A percentile compares a stretch with the other conserved stretches of the same genome.
Conservation (phyloP, 768 basidiomycete species). For the Leccinum incarnatum region DNA sequence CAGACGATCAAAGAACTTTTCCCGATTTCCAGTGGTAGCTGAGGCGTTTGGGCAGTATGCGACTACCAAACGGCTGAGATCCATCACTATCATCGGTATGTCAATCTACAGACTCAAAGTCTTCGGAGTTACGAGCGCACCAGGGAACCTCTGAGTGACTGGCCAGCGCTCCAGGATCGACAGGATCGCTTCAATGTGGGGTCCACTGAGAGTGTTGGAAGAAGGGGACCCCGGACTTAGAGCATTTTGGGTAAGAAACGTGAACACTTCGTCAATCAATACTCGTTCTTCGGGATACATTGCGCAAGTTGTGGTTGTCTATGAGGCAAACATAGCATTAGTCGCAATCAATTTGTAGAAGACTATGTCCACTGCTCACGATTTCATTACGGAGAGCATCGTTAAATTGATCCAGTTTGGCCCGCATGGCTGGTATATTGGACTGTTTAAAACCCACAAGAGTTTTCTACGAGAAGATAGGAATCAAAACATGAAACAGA, state of each 20-base stretch:
- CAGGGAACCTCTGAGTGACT: slow-evolving; percentile 65
- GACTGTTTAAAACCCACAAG: slow-evolving; percentile 83
- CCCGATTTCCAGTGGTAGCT: slow-evolving; percentile 40
- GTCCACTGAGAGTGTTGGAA: slow-evolving; percentile 36
- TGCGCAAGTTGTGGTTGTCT: slow-evolving; percentile 72
- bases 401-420: slow-evolving; percentile 75
- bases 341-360: background rate
- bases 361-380: slow-evolving; percentile 40
- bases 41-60: slow-evolving; percentile 60
- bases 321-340: background rate
- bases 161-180: slow-evolving; percentile 76
- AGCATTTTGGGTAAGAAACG: slow-evolving; percentile 51
- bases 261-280: slow-evolving; percentile 60
- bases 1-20: slow-evolving; percentile 56
- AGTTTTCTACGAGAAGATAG: slow-evolving; percentile 43
- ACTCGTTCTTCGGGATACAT: slow-evolving; percentile 64
- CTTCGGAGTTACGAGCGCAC: slow-evolving; percentile 34
- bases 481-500: background rate
- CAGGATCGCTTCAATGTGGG: slow-evolving; percentile 61
- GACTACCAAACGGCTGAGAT: slow-evolving; percentile 74
- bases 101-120: slow-evolving; percentile 1
- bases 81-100: slow-evolving; percentile 58
- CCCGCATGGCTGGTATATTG: slow-evolving; percentile 73
- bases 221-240: slow-evolving; percentile 31
- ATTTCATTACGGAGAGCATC: slow-evolving; percentile 64